These are phyloP conservation scores for Solanum phureja DNA, from an alignment of 257 asterid genomes.

Conservation along the genomic window DNA sequence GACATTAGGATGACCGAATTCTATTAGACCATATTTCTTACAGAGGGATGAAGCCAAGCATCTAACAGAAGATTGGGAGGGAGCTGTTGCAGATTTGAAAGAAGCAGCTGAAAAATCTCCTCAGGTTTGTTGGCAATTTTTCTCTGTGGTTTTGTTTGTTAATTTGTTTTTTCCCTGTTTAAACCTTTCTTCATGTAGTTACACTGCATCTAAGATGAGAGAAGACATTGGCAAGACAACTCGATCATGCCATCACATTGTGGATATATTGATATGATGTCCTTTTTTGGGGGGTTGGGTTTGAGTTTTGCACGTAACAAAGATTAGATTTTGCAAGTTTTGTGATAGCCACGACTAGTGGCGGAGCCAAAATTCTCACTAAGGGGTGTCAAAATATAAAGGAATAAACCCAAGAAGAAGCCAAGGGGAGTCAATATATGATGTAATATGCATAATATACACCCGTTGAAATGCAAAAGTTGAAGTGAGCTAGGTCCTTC, in stretches of 20 bases:
- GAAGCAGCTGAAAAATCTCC: constrained; percentile 84
- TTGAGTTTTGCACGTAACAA: too few relatives aligned
- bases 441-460: too few relatives aligned
- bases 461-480: too few relatives aligned
- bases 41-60: constrained; percentile 92
- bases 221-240: not conserved
- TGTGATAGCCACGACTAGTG: too few relatives aligned
- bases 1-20: not conserved
- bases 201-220: not conserved
- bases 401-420: too few relatives aligned
- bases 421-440: too few relatives aligned
- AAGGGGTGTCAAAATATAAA: too few relatives aligned
- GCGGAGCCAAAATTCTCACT: too few relatives aligned
- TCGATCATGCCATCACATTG: not conserved
- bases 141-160: not conserved
- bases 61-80: constrained; percentile 9
- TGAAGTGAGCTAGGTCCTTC: too few relatives aligned
- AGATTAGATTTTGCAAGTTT: too few relatives aligned
- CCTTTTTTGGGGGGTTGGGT: not conserved
- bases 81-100: constrained; percentile 86
- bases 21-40: not conserved
- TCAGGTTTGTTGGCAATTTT: constrained; percentile 41
- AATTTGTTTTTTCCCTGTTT: not conserved
- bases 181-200: not conserved
- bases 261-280: not conserved